Evolutionary conservation across 2,329 filamentous ascomycete species (phyloP), one percentile per base, ranked within the genome.

Genomic region (Alternaria conjuncta): DNA sequence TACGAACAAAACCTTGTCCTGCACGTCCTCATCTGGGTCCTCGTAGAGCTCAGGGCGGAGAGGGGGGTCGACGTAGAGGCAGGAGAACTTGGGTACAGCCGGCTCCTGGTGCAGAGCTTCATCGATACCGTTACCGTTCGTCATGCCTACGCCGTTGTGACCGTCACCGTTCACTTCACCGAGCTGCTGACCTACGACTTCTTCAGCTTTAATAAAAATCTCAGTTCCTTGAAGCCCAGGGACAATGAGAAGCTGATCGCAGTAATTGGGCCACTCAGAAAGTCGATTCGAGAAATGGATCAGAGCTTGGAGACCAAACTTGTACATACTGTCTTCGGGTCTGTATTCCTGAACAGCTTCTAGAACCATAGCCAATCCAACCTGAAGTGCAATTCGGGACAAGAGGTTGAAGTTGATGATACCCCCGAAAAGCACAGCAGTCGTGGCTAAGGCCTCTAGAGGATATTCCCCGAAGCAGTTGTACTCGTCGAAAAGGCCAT

Each of bases 291-390:
- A 90, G 57, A 98, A 87, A 79, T 98, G 94, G 78, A 97, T 90
- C 64, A 99, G 86, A 15, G 96, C 96, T 78, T 99, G 96, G 12
- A 99, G 86, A 11, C 96, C 96, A 77, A 99, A 99, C 74, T 97
- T 97, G 84, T 96, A 98, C 96, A 99, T 98, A 1, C 93, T 90
- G 64, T 94, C 90, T 30, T 96, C 92, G 1, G 92, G 89, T 30
- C 87, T 83, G 73, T 96, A 93, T 67, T 97, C 94, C 68, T 93
- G 88, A 23, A 99, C 94, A 12, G 96, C 93, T 79, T 99, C 94
- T n/a, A 98, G 84, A 67, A 99, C 97, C 93, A 99, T 97, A 15
- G 92, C 94, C 15, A 98, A 84, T n/a, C 93, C 96, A 60, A 97
- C 94, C 76, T 97, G 94, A 32, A 98, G 88, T 4, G 96, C 93